Conservation (phyloP, 2,329 filamentous ascomycete species). For the Pseudopyricularia javanii region DNA sequence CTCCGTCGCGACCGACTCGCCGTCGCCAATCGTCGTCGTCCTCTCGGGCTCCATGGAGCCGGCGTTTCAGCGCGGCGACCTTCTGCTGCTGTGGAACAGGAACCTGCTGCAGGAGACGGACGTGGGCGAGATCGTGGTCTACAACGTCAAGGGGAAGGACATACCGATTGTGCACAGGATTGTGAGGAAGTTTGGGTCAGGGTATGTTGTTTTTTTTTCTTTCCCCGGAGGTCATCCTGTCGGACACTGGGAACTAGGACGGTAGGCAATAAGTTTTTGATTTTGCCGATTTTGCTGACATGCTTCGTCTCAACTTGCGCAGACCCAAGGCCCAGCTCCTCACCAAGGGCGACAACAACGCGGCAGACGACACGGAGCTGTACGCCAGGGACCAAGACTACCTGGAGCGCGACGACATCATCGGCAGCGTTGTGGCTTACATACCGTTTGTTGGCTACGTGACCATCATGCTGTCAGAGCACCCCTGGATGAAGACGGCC, state of each 20-base stretch:
- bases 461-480: conserved; percentile 87
- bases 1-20: conserved; percentile 63
- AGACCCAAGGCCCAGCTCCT: conserved; percentile 58
- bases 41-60: conserved; percentile 77
- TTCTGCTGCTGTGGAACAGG: conserved; percentile 68
- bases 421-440: conserved; percentile 80
- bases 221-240: no score
- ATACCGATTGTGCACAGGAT: conserved; percentile 96
- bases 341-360: conserved; percentile 96
- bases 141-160: conserved; percentile 82
- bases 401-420: conserved; percentile 76
- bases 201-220: conserved; percentile 25
- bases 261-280: background rate
- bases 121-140: conserved; percentile 42
- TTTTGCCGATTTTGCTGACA: background rate
- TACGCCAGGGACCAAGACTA: conserved; percentile 77
- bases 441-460: conserved; percentile 95
- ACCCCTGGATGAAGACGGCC: conserved; percentile 93
- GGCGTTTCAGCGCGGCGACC: conserved; percentile 66
- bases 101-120: conserved; percentile 42
- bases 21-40: conserved; percentile 72
- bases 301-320: background rate
- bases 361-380: conserved; percentile 79
- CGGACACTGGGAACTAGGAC: no score
- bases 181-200: conserved; percentile 58